These are phyloP conservation scores for Oryza rufipogon DNA, from an alignment of 176 grass and related monocot genomes.

Conservation along the genomic window DNA sequence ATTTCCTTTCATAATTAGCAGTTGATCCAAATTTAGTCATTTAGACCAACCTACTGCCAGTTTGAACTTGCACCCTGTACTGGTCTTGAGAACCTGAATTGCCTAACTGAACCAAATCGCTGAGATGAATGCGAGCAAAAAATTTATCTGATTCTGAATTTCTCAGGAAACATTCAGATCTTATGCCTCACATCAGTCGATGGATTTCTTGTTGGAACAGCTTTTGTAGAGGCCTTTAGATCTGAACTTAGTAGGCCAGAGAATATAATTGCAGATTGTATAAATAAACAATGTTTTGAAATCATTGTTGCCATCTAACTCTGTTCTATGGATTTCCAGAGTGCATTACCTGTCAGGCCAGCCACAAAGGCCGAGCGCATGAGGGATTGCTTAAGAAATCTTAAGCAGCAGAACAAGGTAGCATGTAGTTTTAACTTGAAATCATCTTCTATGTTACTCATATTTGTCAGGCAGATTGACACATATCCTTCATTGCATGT, in stretches of 20 bases:
- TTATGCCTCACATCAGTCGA: neutral
- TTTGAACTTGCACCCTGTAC: neutral
- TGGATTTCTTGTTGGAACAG: conserved; percentile 17
- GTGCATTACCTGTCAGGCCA: conserved; percentile 78
- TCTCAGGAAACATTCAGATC: neutral
- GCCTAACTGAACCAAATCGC: neutral
- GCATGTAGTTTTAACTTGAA: neutral
- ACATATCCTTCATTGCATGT: neutral
- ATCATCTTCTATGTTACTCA: conserved; percentile 17
- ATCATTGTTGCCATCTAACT: conserved; percentile 6
- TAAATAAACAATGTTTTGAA: conserved; percentile 44
- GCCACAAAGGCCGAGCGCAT: conserved; percentile 85
- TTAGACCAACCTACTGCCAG: neutral
- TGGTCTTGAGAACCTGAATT: neutral
- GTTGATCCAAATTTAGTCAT: neutral
- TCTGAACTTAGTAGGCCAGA: neutral
- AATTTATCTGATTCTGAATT: neutral
- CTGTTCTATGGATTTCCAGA: conserved; percentile 49
- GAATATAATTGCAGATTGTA: conserved; percentile 30
- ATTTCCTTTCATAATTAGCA: conserved; percentile 18
- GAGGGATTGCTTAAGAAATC: conserved; percentile 92
- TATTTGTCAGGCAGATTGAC: neutral
- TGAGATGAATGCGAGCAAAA: neutral
- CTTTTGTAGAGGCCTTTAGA: neutral
- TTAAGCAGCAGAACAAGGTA: conserved; percentile 96